Evolutionary conservation across 2,329 filamentous ascomycete genomes (phyloP).

Genomic region (Tolypocladium amazonense): DNA sequence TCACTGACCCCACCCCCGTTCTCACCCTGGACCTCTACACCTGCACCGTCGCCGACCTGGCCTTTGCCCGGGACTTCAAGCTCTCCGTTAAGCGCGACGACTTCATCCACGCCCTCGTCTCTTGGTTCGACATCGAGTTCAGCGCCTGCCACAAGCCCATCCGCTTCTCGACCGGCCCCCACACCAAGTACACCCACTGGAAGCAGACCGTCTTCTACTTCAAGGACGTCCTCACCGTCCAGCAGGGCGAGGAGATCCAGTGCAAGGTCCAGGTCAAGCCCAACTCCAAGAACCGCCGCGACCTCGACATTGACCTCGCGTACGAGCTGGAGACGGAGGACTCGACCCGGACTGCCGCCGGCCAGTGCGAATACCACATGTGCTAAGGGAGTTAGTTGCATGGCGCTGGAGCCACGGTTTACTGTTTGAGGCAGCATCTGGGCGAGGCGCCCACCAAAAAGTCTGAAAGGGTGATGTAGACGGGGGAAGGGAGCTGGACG

Average conservation of each 20-base stretch:
- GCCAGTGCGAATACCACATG: conserved; percentile 72
- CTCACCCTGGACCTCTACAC: conserved; percentile 91
- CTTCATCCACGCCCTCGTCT: conserved; percentile 91
- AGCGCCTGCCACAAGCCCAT: conserved; percentile 97
- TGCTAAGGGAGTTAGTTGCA: conserved; percentile 33
- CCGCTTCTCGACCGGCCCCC: conserved; percentile 90
- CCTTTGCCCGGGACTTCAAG: conserved; percentile 70
- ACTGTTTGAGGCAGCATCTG: background rate
- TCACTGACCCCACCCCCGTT: conserved; percentile 79
- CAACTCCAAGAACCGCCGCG: conserved; percentile 87
- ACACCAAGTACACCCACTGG: conserved; percentile 99
- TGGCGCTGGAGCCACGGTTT: background rate
- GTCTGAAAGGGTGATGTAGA: background rate
- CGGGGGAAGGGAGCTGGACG: background rate
- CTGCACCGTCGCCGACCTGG: conserved; percentile 71
- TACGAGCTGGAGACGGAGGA: conserved; percentile 77
- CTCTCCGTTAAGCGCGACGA: conserved; percentile 75
- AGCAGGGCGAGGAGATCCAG: conserved; percentile 70
- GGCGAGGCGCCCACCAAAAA: background rate
- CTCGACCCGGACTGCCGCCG: conserved; percentile 54
- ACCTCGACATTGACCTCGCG: conserved; percentile 81
- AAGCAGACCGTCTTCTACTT: conserved; percentile 99
- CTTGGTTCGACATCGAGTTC: conserved; percentile 99
- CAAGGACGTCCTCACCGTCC: conserved; percentile 82
- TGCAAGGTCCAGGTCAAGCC: conserved; percentile 73